phyloP scores from a whole-genome alignment of 306 rosid species.

The Trifolium fragiferum region DNA sequence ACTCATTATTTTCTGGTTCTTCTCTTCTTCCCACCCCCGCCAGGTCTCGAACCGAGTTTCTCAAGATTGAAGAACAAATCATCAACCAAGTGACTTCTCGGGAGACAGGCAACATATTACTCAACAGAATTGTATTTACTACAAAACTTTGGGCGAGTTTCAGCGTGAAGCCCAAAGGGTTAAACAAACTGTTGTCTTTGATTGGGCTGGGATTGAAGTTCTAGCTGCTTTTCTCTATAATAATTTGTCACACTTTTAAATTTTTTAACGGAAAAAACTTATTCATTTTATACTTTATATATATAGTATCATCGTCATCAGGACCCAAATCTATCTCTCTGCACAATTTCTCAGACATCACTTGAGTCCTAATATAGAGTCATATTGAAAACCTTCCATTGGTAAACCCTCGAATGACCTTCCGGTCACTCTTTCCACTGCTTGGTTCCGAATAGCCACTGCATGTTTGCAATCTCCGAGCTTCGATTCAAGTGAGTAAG shows the following conservation, averaged over 20 bases:
- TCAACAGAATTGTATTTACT: no score
- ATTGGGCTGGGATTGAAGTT: no score
- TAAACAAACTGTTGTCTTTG: neutral
- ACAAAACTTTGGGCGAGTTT: no score
- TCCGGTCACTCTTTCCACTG: conserved; percentile 58
- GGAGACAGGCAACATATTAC: neutral
- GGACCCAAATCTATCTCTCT: conserved; percentile 46
- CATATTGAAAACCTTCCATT: conserved; percentile 73
- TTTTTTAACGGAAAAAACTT: no score
- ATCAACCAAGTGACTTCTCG: neutral
- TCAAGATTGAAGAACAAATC: neutral
- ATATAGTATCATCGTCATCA: conserved; percentile 22
- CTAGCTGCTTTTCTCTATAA: no score
- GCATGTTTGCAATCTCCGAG: conserved; percentile 70
- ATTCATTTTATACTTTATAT: no score
- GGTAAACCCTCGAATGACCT: conserved; percentile 70
- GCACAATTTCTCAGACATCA: conserved; percentile 9
- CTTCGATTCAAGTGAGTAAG: conserved; percentile 68
- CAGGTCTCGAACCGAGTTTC: neutral
- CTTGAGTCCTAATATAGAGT: conserved; percentile 66
- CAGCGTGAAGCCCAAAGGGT: no score
- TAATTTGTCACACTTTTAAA: no score
- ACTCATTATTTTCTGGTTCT: neutral
- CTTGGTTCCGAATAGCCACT: conserved; percentile 66
- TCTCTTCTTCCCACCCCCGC: neutral